Evolutionary conservation across 306 rosid genomes (phyloP).

Genomic region (Abrus precatorius): DNA sequence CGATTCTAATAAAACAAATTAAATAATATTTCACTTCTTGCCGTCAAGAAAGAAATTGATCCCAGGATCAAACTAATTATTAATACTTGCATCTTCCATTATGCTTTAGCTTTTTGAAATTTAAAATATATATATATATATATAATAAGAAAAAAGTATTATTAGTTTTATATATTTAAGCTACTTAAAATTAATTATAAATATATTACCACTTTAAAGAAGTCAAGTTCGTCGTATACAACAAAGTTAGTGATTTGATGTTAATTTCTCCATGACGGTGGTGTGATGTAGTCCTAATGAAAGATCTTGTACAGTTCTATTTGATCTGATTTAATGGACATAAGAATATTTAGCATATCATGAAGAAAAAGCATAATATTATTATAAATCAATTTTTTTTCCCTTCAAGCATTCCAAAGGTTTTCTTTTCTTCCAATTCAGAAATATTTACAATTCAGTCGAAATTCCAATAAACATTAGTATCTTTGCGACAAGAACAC

Average conservation of each 20-base stretch:
- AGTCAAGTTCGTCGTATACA: background rate
- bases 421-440: background rate
- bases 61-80: background rate
- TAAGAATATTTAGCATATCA: slow-evolving; percentile 1
- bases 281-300: background rate
- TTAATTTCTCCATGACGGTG: background rate
- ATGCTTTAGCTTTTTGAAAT: background rate
- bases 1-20: background rate
- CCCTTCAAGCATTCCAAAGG: slow-evolving; percentile 36
- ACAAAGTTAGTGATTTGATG: background rate
- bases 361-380: background rate
- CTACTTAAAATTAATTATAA: background rate
- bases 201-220: background rate
- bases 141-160: background rate
- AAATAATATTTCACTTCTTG: background rate
- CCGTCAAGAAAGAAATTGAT: slow-evolving; percentile 19
- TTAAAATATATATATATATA: background rate
- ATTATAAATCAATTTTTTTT: background rate
- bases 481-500: background rate
- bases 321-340: background rate
- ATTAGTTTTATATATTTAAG: too few species aligned
- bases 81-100: background rate
- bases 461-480: background rate
- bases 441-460: slow-evolving; percentile 6
- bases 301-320: background rate